phyloP scores from a whole-genome alignment of 1,284 basidiomycete genomes.

The Xerocomus nothofagi region DNA sequence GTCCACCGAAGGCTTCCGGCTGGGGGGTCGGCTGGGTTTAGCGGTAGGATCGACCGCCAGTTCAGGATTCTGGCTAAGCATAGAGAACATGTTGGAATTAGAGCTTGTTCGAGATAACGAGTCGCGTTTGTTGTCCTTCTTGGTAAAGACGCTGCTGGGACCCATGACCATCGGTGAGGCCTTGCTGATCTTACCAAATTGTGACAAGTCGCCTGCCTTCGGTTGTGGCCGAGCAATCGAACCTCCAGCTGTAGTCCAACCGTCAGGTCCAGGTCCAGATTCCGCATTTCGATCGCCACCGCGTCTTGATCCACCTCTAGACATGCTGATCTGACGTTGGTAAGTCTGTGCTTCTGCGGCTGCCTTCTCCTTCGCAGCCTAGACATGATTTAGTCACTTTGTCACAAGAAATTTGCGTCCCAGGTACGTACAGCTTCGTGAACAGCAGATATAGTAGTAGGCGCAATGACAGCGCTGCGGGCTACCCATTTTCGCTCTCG shows the following conservation, averaged over 20 bases:
- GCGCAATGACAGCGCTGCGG: constrained; percentile 74
- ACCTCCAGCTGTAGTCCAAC: constrained; percentile 82
- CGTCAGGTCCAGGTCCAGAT: constrained; percentile 70
- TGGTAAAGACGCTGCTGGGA: constrained; percentile 77
- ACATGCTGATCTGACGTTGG: constrained; percentile 54
- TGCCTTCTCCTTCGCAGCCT: constrained; percentile 73
- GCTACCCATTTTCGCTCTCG: constrained; percentile 81
- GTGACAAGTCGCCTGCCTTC: constrained; percentile 84
- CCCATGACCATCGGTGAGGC: constrained; percentile 66
- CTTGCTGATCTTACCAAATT: constrained; percentile 85
- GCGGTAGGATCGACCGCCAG: constrained; percentile 47
- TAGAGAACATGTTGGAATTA: constrained; percentile 85
- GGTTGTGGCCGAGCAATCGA: constrained; percentile 59
- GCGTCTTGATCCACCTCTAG: constrained; percentile 82
- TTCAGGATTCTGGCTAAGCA: constrained; percentile 64
- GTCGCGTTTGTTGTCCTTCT: constrained; percentile 70
- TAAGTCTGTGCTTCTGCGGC: constrained; percentile 61
- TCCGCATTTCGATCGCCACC: constrained; percentile 71
- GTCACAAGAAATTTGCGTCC: constrained; percentile 8
- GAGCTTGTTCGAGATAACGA: constrained; percentile 78
- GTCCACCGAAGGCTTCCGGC: constrained; percentile 52
- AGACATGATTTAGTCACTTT: constrained; percentile 22
- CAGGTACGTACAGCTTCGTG: constrained; percentile 72
- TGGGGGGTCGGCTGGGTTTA: constrained; percentile 51
- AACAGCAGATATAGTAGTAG: constrained; percentile 86